phyloP scores from a whole-genome alignment of 768 basidiomycete genomes.

The Tylopilus felleus region DNA sequence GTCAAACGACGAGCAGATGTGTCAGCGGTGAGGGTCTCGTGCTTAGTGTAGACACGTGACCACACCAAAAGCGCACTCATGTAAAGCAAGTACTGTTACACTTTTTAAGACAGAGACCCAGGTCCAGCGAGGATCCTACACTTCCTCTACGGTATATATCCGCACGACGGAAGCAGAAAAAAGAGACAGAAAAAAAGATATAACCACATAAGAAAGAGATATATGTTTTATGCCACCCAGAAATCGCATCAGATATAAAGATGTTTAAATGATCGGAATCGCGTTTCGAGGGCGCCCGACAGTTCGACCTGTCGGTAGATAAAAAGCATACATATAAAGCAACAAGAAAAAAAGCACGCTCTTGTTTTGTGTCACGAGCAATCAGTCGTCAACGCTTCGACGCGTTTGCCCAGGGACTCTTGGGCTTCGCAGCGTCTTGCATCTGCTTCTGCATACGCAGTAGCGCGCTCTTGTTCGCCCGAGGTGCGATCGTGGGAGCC shows the following conservation, averaged over 20 bases:
- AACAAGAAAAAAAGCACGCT: background rate
- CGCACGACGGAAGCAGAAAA: constrained; percentile 8
- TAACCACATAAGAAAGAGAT: constrained; percentile 3
- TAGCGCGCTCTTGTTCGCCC: constrained; percentile 71
- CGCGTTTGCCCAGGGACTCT: constrained; percentile 33
- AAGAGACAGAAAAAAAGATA: background rate
- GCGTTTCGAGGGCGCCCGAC: constrained; percentile 10
- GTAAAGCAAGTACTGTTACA: constrained; percentile 1
- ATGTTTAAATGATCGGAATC: constrained; percentile 14
- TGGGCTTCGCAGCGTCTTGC: constrained; percentile 29
- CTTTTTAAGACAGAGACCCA: background rate
- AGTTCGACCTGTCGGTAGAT: constrained; percentile 14
- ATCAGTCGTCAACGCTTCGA: constrained; percentile 19
- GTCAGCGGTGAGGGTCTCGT: background rate
- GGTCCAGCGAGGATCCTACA: constrained; percentile 15
- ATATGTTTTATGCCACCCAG: constrained; percentile 12
- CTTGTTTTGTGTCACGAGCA: background rate
- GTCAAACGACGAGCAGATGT: constrained; percentile 10
- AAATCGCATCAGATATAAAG: constrained; percentile 17
- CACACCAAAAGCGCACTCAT: background rate
- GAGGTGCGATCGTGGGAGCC: constrained; percentile 61
- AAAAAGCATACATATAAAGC: constrained; percentile 13
- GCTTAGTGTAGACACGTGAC: background rate
- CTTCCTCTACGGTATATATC: constrained; percentile 5
- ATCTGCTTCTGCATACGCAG: constrained; percentile 67